Conservation (phyloP, 345 rosid genomes). For the Boechera divaricarpa region DNA sequence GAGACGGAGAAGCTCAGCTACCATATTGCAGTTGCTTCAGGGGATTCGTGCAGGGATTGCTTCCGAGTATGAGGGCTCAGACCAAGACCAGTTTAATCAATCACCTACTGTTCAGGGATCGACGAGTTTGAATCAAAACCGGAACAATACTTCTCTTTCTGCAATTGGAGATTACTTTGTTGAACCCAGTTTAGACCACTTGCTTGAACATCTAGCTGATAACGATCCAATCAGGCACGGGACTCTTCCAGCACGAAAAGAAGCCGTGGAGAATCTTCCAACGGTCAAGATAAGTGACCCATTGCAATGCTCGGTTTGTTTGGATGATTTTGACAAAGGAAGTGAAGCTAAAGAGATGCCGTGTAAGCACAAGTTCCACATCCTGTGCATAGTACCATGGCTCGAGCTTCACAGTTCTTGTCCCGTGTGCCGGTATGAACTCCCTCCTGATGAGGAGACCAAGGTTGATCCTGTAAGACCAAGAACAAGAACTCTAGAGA, state of each 20-base stretch:
- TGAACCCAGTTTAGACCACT: constrained; percentile 72
- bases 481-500: constrained; percentile 33
- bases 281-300: constrained; percentile 57
- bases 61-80: constrained; percentile 58
- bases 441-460: constrained; percentile 51
- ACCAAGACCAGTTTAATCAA: constrained; percentile 28
- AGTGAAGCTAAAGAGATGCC: constrained; percentile 66
- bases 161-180: constrained; percentile 75
- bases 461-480: constrained; percentile 51
- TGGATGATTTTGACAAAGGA: constrained; percentile 58
- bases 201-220: constrained; percentile 86
- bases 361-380: constrained; percentile 69
- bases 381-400: constrained; percentile 61
- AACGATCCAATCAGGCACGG: constrained; percentile 73
- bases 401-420: constrained; percentile 67
- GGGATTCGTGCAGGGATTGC: constrained; percentile 71
- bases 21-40: constrained; percentile 71
- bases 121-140: constrained; percentile 39
- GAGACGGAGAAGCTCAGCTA: constrained; percentile 70
- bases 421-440: constrained; percentile 60
- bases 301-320: constrained; percentile 48
- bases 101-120: constrained; percentile 42
- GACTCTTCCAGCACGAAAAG: constrained; percentile 80
- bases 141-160: constrained; percentile 50
- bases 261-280: constrained; percentile 74